Base-by-base conservation (phyloP, 345 rosid genomes). In the Salix brachista region DNA sequence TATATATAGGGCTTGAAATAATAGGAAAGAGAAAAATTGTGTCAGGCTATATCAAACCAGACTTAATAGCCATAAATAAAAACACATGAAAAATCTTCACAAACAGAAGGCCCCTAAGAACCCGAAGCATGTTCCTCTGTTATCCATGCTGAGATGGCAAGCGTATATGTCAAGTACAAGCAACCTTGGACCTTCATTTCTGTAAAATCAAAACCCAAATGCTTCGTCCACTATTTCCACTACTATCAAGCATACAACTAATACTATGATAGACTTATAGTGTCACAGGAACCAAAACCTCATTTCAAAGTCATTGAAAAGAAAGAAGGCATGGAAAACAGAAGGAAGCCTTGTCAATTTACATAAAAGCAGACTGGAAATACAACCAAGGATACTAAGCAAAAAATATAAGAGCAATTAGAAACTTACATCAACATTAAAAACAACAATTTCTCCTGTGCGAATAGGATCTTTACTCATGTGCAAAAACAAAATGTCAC, bases 381-480 rank as follows among this genome's bases (percentile, higher is more conserved):
- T 0, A 68, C 32, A 46, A 36, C 7, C 6, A 17, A 9, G 13
- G 21, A 50, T 34, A 44, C 17, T 19, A 71, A 34, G 44, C 2
- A 21, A 39, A 66, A 8, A 65, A 48, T 25, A 64, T 8, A 13
- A 37, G 28, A 37, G 5, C 0, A 32, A 70, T n/a, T n/a, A 18
- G 56, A 21, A 39, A 80, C 96, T 91, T 77, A 93, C 98, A 83
- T 96, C 97, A 56, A 96, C 81, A 81, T 89, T 93, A 48, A 96
- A 96, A 80, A 96, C 99, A 81, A 94, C 98, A 80, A 94, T 96
- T 87, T 96, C 97, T 75, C 99, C 99, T 25, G 97, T 86, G 64
- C 98, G 93, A 83, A 96, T 93, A 73, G 97, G 97, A 61, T 91
- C 99, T 58, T 94, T 86, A 60, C 92, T 91, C 98, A 96, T 96